phyloP scores from a whole-genome alignment of 2,329 filamentous ascomycete species.

The Coniella lustricola region DNA sequence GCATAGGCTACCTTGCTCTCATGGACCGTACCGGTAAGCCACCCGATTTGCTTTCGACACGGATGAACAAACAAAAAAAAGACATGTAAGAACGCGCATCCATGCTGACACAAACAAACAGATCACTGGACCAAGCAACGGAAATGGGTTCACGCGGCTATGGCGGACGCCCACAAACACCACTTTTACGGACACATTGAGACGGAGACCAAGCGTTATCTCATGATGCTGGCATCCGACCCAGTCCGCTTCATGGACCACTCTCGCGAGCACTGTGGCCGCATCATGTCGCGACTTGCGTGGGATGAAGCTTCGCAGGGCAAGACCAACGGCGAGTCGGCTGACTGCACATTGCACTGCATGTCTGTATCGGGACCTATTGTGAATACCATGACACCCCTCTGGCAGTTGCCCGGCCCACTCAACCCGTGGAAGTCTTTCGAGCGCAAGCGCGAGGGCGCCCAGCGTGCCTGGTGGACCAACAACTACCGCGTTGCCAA shows the following conservation, averaged over 20 bases:
- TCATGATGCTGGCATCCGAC: slow-evolving; percentile 39
- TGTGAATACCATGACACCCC: slow-evolving; percentile 41
- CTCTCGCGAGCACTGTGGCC: slow-evolving; percentile 42
- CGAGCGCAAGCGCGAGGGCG: slow-evolving; percentile 36
- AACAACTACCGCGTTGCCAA: slow-evolving; percentile 34
- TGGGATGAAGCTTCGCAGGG: slow-evolving; percentile 44
- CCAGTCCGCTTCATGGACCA: slow-evolving; percentile 38
- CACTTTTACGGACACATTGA: slow-evolving; percentile 44
- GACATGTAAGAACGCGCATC: too few relatives aligned
- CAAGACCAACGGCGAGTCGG: slow-evolving; percentile 37
- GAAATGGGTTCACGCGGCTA: slow-evolving; percentile 45
- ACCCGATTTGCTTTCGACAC: not conserved
- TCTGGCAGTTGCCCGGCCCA: slow-evolving; percentile 37
- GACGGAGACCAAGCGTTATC: slow-evolving; percentile 36
- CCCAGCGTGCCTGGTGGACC: slow-evolving; percentile 40
- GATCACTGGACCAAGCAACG: slow-evolving; percentile 42
- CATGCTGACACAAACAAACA: too few relatives aligned
- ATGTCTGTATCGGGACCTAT: slow-evolving; percentile 47
- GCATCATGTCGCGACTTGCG: slow-evolving; percentile 42
- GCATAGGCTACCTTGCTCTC: slow-evolving; percentile 40
- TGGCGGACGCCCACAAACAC: slow-evolving; percentile 29
- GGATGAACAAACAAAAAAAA: not conserved
- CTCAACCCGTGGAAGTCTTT: slow-evolving; percentile 42
- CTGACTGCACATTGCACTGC: slow-evolving; percentile 39
- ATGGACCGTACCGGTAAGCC: slow-evolving; percentile 42